phyloP scores from a whole-genome alignment of 2,329 filamentous ascomycete genomes.

The Tolypocladium amazonense region DNA sequence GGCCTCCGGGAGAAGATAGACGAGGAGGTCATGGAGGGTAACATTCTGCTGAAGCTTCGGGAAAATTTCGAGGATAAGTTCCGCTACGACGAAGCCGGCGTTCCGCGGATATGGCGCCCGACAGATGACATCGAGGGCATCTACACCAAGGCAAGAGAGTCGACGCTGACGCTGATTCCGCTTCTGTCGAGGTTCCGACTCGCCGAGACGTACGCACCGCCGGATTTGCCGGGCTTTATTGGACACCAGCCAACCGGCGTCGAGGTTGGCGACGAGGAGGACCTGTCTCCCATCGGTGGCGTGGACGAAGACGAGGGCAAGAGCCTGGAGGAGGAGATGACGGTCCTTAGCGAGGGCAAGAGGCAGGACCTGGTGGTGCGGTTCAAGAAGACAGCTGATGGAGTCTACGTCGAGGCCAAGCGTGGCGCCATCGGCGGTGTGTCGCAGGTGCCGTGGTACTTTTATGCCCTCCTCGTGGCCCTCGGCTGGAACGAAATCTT shows the following conservation, averaged over 20 bases:
- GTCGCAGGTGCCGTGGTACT: slow-evolving; percentile 87
- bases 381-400: slow-evolving; percentile 98
- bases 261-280: slow-evolving; percentile 79
- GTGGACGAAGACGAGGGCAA: slow-evolving; percentile 92
- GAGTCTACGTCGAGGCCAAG: slow-evolving; percentile 96
- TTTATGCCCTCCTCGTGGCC: slow-evolving; percentile 79
- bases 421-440: slow-evolving; percentile 91
- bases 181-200: slow-evolving; percentile 78
- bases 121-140: slow-evolving; percentile 94
- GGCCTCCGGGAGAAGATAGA: slow-evolving; percentile 85
- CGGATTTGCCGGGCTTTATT: slow-evolving; percentile 77
- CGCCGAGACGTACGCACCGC: slow-evolving; percentile 60
- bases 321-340: slow-evolving; percentile 93
- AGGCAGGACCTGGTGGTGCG: slow-evolving; percentile 82
- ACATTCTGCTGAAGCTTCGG: slow-evolving; percentile 84
- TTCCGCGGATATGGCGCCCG: slow-evolving; percentile 92
- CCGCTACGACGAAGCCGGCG: slow-evolving; percentile 89
- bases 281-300: slow-evolving; percentile 78
- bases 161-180: slow-evolving; percentile 82
- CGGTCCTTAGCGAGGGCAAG: slow-evolving; percentile 81
- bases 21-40: slow-evolving; percentile 97
- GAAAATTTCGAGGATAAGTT: slow-evolving; percentile 99
- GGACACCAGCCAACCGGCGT: slow-evolving; percentile 65
- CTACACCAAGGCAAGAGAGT: slow-evolving; percentile 86
- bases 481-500: slow-evolving; percentile 99